Evolutionary conservation across 2,329 filamentous ascomycete genomes (phyloP).

Genomic region (Polytolypa hystricis): DNA sequence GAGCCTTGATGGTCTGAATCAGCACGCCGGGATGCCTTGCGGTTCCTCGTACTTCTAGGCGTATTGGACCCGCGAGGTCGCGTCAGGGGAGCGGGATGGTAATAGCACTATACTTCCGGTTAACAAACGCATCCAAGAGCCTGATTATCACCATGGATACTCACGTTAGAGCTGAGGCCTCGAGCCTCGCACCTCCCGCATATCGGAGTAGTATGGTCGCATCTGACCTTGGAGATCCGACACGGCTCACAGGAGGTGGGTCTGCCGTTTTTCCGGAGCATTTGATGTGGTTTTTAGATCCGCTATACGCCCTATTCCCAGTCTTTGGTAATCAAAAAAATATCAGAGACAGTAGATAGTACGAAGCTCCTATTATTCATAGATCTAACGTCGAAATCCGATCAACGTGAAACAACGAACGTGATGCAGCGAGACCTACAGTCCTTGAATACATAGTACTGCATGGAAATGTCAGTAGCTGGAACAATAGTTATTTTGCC

Average conservation of each 20-base stretch:
- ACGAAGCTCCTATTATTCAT: too few species aligned
- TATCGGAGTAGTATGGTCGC: conserved; percentile 19
- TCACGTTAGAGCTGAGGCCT: conserved; percentile 10
- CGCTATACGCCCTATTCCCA: too few species aligned
- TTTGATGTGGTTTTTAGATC: not conserved
- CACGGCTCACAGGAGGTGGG: conserved; percentile 24
- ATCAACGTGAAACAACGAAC: too few species aligned
- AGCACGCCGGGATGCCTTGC: conserved; percentile 9
- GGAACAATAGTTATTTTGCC: too few species aligned
- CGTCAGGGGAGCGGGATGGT: conserved; percentile 24
- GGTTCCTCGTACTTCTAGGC: too few species aligned
- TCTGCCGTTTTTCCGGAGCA: conserved; percentile 29
- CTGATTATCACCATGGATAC: not conserved
- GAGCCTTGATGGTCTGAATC: conserved; percentile 9
- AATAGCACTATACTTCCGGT: conserved; percentile 16
- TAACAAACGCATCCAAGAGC: not conserved
- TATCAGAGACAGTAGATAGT: too few species aligned
- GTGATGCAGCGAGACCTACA: too few species aligned
- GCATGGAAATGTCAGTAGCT: too few species aligned
- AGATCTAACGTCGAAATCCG: too few species aligned
- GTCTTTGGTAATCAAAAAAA: too few species aligned
- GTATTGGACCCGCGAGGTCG: too few species aligned
- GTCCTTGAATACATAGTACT: too few species aligned
- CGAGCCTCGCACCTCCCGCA: conserved; percentile 21
- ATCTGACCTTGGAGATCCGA: conserved; percentile 22